Conservation (phyloP, 106 monocot genomes). For the Allium cepa region DNA sequence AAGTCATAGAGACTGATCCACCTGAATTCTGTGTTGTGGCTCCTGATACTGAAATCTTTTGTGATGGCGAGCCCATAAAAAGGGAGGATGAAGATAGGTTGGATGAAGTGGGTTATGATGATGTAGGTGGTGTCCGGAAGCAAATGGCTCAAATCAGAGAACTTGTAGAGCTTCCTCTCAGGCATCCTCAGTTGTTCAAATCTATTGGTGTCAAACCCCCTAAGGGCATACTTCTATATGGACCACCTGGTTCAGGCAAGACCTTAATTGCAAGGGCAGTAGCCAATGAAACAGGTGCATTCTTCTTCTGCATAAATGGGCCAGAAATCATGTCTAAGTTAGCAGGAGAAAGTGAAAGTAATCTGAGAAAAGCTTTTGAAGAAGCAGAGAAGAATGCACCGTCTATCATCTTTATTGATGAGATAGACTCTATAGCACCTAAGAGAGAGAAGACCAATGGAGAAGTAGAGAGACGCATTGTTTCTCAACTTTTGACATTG, state of each 20-base stretch:
- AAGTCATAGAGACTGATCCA: slow-evolving; percentile 87
- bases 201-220: slow-evolving; percentile 93
- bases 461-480: slow-evolving; percentile 86
- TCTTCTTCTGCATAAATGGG: slow-evolving; percentile 87
- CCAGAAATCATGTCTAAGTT: slow-evolving; percentile 91
- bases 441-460: slow-evolving; percentile 88
- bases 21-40: slow-evolving; percentile 76
- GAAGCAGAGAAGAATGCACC: slow-evolving; percentile 96
- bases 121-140: slow-evolving; percentile 82
- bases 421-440: slow-evolving; percentile 84
- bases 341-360: slow-evolving; percentile 95
- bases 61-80: slow-evolving; percentile 80
- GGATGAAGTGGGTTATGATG: slow-evolving; percentile 87
- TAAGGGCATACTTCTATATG: slow-evolving; percentile 75
- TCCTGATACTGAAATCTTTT: slow-evolving; percentile 84
- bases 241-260: slow-evolving; percentile 92
- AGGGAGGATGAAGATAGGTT: slow-evolving; percentile 87
- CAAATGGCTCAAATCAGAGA: slow-evolving; percentile 94
- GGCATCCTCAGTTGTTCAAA: slow-evolving; percentile 86
- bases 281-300: slow-evolving; percentile 85
- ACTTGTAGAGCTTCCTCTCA: slow-evolving; percentile 77
- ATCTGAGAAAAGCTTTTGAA: slow-evolving; percentile 88
- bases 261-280: slow-evolving; percentile 83
- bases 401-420: slow-evolving; percentile 90
- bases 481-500: slow-evolving; percentile 77